Percentiles rank a stretch among this genome's conserved stretches.
These are phyloP conservation scores for Naegleria gruberi DNA, from an alignment of 208 protist genomes.

Conservation along the genomic window DNA sequence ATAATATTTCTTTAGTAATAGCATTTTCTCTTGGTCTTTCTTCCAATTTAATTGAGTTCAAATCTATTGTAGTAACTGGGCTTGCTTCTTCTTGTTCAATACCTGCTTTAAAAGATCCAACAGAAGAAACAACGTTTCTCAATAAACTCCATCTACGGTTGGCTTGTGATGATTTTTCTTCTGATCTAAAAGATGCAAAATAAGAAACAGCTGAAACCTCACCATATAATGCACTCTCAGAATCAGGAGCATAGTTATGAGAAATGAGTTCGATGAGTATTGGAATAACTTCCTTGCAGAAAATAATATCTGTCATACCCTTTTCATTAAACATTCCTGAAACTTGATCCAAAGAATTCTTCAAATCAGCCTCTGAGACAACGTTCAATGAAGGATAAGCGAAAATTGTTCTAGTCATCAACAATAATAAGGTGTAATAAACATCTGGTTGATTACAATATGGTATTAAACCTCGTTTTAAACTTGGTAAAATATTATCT, in stretches of 20 bases:
- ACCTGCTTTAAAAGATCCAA: no score
- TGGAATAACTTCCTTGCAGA: not conserved
- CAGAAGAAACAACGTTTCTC: not conserved
- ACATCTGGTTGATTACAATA: conserved; percentile 18
- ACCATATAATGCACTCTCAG: not conserved
- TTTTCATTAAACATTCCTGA: not conserved
- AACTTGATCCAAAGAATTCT: not conserved
- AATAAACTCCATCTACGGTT: not conserved
- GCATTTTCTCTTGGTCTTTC: not conserved
- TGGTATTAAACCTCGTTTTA: not conserved
- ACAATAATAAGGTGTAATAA: not conserved
- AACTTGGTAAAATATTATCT: not conserved
- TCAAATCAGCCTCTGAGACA: not conserved
- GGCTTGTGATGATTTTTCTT: not conserved
- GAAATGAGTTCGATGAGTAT: not conserved
- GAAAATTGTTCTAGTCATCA: not conserved
- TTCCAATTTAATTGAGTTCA: not conserved
- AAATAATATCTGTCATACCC: not conserved
- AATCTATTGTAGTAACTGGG: no score
- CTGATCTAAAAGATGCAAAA: not conserved
- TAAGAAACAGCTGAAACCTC: not conserved
- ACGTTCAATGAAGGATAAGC: not conserved
- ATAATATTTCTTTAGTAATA: not conserved
- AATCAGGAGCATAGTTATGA: not conserved
- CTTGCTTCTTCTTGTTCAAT: no score